These are phyloP conservation scores for Suillus plorans DNA, from an alignment of 768 basidiomycete genomes.

Conservation along the genomic window DNA sequence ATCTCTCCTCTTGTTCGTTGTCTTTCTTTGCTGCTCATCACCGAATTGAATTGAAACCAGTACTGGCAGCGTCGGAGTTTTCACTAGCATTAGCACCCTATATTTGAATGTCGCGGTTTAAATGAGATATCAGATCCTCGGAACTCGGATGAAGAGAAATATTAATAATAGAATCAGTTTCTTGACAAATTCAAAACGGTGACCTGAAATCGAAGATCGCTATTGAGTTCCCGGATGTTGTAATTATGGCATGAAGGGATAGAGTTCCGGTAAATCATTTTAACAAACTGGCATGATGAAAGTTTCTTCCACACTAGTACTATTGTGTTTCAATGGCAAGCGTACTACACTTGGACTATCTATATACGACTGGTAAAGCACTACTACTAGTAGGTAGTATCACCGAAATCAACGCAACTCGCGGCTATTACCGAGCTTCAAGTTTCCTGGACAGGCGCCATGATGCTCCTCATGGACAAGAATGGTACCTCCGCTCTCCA, in stretches of 20 bases:
- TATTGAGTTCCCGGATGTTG: background rate
- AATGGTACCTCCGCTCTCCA: background rate
- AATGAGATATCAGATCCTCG: conserved; percentile 13
- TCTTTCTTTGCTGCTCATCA: conserved; percentile 21
- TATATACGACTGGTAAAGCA: too few relatives aligned
- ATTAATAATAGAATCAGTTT: background rate
- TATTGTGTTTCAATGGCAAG: too few relatives aligned
- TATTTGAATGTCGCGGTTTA: background rate
- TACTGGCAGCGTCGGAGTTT: background rate
- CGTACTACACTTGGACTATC: too few relatives aligned
- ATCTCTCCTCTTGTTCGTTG: conserved; percentile 28
- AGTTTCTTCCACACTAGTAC: background rate
- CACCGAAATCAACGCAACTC: background rate
- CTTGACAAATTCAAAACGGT: background rate
- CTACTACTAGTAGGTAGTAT: background rate
- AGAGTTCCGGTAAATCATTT: background rate
- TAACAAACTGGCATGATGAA: background rate
- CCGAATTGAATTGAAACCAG: background rate
- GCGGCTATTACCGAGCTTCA: background rate
- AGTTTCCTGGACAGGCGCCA: background rate
- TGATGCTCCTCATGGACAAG: background rate
- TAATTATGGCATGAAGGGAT: background rate
- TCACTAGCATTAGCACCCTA: background rate
- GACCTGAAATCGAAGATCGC: background rate
- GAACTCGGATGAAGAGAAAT: background rate